Evolutionary conservation across 805 yeast genomes (phyloP).

Genomic region (Starmerella riodocensis): DNA sequence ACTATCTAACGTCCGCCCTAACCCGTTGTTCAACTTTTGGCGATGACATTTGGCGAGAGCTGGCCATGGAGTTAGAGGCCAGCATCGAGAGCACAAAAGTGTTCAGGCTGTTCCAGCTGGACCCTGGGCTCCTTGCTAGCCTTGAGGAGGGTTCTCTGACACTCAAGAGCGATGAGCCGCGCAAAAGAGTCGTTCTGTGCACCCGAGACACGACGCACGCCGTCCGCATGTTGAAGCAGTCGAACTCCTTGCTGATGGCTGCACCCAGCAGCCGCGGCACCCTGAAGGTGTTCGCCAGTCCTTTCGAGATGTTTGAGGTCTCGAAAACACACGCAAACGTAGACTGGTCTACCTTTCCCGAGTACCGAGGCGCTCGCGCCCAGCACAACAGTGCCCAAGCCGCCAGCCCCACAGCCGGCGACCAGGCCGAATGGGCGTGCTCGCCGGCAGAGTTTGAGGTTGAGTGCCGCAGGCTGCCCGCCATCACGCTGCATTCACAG

Average conservation of each 20-base stretch:
- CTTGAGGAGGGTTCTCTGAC: constrained; percentile 14
- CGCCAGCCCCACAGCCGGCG: neutral
- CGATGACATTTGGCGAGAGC: neutral
- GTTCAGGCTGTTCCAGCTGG: constrained; percentile 23
- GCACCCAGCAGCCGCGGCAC: constrained; percentile 14
- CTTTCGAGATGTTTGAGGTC: constrained; percentile 21
- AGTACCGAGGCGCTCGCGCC: constrained; percentile 10
- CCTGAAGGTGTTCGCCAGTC: constrained; percentile 21
- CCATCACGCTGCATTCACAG: constrained; percentile 39
- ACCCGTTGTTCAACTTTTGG: no score
- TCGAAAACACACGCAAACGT: constrained; percentile 10
- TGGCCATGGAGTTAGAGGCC: constrained; percentile 5
- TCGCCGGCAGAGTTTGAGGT: constrained; percentile 41
- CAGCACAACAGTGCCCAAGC: neutral
- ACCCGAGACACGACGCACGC: constrained; percentile 15
- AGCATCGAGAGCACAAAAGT: constrained; percentile 1
- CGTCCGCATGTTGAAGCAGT: constrained; percentile 41
- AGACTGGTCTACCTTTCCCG: constrained; percentile 21
- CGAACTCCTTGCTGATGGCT: constrained; percentile 62
- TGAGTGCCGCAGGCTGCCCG: constrained; percentile 43
- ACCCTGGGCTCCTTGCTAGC: constrained; percentile 21
- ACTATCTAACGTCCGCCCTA: no score
- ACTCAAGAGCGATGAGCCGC: constrained; percentile 9
- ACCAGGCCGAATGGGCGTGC: constrained; percentile 7
- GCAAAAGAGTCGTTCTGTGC: constrained; percentile 13